These are phyloP conservation scores for Chytriomyces hyalinus DNA, from an alignment of 192 early-diverging fungal genomes.

Conservation along the genomic window DNA sequence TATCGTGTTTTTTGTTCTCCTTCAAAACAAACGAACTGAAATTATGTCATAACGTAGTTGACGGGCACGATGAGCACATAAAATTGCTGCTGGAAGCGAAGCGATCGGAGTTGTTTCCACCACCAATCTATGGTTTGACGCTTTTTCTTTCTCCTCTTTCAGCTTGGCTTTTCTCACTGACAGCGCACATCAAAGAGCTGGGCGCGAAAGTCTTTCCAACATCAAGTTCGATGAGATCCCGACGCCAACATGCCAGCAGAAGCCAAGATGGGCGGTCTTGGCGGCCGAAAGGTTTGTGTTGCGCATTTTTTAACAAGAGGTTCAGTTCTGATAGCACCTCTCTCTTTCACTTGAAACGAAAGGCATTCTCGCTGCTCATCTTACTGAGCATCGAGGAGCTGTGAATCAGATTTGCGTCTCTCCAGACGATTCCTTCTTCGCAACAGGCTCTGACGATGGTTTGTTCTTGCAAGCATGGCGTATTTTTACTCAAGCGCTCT, in stretches of 20 bases:
- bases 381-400: constrained; percentile 77
- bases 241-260: neutral
- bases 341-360: constrained; percentile 40
- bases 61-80: constrained; percentile 45
- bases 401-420: constrained; percentile 53
- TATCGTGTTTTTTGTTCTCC: neutral
- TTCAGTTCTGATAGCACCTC: neutral
- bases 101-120: constrained; percentile 46
- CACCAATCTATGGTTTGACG: constrained; percentile 41
- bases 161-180: neutral
- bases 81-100: constrained; percentile 50
- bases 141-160: neutral
- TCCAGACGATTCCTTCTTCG: constrained; percentile 60
- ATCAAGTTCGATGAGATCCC: neutral
- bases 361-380: constrained; percentile 68
- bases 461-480: neutral
- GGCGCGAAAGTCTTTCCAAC: constrained; percentile 19
- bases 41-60: constrained; percentile 15
- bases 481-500: neutral
- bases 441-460: constrained; percentile 54
- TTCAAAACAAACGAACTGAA: neutral
- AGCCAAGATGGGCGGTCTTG: constrained; percentile 58
- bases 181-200: constrained; percentile 29
- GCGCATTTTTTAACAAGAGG: neutral
- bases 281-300: constrained; percentile 69